Evolutionary conservation across 306 rosid genomes (phyloP).

Genomic region (Pyrus pyrifolia): DNA sequence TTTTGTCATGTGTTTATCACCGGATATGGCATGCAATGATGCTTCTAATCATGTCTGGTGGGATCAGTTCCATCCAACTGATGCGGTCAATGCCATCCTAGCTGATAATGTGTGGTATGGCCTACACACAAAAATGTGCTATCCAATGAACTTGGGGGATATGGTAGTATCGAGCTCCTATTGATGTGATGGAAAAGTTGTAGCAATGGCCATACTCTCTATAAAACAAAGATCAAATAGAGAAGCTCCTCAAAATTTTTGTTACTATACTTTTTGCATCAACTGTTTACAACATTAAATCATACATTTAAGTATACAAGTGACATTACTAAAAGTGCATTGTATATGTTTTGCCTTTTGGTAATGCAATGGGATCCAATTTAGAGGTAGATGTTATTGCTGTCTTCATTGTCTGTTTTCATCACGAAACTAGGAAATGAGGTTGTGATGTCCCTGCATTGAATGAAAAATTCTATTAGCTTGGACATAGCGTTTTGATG

Average conservation of each 20-base stretch:
- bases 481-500: not conserved
- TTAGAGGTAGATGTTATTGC: constrained; percentile 2
- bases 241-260: not conserved
- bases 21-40: constrained; percentile 70
- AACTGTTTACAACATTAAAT: not conserved
- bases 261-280: not conserved
- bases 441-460: constrained; percentile 39
- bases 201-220: not conserved
- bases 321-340: not conserved
- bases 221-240: not conserved
- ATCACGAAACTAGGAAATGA: constrained; percentile 33
- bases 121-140: constrained; percentile 60
- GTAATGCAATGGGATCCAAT: constrained; percentile 3
- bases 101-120: constrained; percentile 81
- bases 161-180: constrained; percentile 31
- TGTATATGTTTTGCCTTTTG: not conserved
- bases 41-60: constrained; percentile 87
- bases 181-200: constrained; percentile 16
- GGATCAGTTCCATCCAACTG: constrained; percentile 97
- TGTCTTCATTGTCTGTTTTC: constrained; percentile 22
- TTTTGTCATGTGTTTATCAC: constrained; percentile 69
- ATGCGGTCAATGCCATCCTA: constrained; percentile 70
- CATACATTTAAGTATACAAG: not conserved
- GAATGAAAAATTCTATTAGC: not conserved
- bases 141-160: constrained; percentile 69